These are phyloP conservation scores for Agrocybe praecox DNA, from an alignment of 768 basidiomycete species.

Conservation along the genomic window DNA sequence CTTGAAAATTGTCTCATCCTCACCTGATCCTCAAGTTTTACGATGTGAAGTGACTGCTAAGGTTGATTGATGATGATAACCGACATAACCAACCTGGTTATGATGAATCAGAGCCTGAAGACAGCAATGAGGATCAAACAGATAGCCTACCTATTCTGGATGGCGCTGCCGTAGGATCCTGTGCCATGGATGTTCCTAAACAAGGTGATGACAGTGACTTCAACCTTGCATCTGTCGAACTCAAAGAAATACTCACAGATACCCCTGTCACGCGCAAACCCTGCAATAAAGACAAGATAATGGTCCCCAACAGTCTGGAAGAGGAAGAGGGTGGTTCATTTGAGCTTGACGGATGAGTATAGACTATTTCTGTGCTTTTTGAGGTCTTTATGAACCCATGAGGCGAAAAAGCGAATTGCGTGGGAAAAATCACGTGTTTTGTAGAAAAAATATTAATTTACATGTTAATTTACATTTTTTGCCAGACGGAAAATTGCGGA, in stretches of 20 bases:
- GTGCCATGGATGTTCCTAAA: too few species aligned
- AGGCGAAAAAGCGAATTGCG: not conserved
- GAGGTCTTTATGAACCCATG: not conserved
- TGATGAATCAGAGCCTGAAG: conserved; percentile 21
- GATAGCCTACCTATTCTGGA: too few species aligned
- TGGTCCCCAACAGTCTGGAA: not conserved
- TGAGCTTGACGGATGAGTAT: conserved; percentile 14
- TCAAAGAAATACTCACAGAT: conserved; percentile 16
- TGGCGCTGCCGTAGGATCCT: too few species aligned
- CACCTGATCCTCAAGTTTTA: conserved; percentile 24
- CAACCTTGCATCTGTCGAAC: conserved; percentile 10
- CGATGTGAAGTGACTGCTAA: conserved; percentile 20
- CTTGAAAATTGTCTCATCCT: conserved; percentile 17
- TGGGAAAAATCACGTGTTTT: conserved; percentile 1
- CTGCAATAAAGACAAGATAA: not conserved
- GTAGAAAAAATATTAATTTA: conserved; percentile 1
- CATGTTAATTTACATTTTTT: conserved; percentile 8
- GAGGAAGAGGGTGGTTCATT: conserved; percentile 14
- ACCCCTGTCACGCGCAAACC: conserved; percentile 5
- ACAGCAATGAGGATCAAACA: not conserved
- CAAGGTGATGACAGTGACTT: conserved; percentile 13
- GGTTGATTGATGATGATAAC: conserved; percentile 21
- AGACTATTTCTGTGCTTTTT: not conserved
- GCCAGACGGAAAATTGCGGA: not conserved
- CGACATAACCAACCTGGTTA: conserved; percentile 9